Evolutionary conservation across 2,329 filamentous ascomycete genomes (phyloP).

Genomic region (Colletotrichum zoysiae): DNA sequence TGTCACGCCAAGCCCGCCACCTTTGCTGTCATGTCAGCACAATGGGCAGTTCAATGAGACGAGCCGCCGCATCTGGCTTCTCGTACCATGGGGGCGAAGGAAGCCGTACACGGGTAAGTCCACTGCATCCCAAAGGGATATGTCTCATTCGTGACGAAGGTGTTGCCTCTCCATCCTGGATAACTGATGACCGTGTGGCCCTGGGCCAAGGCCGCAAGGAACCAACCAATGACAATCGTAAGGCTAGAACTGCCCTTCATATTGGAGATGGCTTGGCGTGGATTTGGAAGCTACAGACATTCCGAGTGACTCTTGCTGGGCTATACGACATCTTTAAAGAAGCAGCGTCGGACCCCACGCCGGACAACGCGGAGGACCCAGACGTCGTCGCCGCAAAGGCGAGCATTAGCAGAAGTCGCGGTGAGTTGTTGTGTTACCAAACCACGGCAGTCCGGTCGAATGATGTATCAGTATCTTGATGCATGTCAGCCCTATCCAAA

Average conservation of each 20-base stretch:
- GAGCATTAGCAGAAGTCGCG: not conserved
- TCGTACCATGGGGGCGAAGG: too few species aligned
- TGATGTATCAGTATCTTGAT: not conserved
- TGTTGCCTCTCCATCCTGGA: slow-evolving; percentile 74
- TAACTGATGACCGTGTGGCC: slow-evolving; percentile 72
- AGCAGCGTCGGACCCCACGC: not conserved
- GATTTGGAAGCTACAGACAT: not conserved
- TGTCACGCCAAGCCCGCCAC: slow-evolving; percentile 76
- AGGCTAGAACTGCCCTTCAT: not conserved
- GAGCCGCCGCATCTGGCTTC: not conserved
- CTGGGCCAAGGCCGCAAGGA: not conserved
- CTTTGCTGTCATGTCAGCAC: slow-evolving; percentile 54
- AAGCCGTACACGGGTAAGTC: slow-evolving; percentile 74
- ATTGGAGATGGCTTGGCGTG: not conserved
- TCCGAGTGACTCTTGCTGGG: not conserved
- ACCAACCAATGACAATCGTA: not conserved
- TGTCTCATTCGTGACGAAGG: slow-evolving; percentile 70
- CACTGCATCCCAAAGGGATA: slow-evolving; percentile 78
- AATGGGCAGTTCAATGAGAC: not conserved
- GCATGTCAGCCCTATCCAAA: slow-evolving; percentile 26
- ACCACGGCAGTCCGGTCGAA: slow-evolving; percentile 1
- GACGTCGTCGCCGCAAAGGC: not conserved
- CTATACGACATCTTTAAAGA: not conserved
- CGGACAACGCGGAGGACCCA: not conserved
- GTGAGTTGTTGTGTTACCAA: not conserved